A percentile compares a stretch with the other conserved stretches of the same genome.
Evolutionary conservation across 2,329 filamentous ascomycete genomes (phyloP).

Genomic region (Huntiella decipiens): DNA sequence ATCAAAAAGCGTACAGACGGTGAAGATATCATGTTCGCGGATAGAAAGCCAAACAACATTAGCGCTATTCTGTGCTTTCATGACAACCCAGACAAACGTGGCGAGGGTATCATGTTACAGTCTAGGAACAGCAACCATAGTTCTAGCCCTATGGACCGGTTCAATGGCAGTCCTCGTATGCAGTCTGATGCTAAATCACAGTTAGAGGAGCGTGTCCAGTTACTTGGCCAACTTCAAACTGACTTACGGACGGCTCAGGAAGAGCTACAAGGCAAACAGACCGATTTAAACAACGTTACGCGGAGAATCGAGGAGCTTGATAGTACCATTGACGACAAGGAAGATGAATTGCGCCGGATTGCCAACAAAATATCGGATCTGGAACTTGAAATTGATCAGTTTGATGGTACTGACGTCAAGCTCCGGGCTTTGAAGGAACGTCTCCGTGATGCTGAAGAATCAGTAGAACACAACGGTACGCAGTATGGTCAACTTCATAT

Average conservation of each 20-base stretch:
- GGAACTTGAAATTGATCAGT: conserved; percentile 42
- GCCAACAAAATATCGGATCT: conserved; percentile 24
- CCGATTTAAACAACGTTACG: conserved; percentile 28
- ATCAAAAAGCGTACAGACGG: conserved; percentile 50
- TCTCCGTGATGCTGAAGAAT: conserved; percentile 31
- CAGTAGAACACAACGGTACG: conserved; percentile 29
- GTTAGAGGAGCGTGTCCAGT: conserved; percentile 32
- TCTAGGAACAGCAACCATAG: conserved; percentile 56
- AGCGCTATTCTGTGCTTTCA: conserved; percentile 51
- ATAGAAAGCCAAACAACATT: conserved; percentile 45
- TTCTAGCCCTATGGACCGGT: conserved; percentile 27
- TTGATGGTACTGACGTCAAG: conserved; percentile 48
- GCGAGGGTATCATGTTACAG: conserved; percentile 31
- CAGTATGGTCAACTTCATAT: conserved; percentile 32
- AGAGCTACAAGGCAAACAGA: conserved; percentile 28
- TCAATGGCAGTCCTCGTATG: conserved; percentile 46
- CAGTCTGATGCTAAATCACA: conserved; percentile 55
- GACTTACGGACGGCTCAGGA: conserved; percentile 34
- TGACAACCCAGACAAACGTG: conserved; percentile 28
- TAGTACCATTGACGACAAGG: neutral
- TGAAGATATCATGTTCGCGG: conserved; percentile 46
- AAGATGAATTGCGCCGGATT: conserved; percentile 17
- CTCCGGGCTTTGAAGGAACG: conserved; percentile 39
- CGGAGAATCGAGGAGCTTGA: conserved; percentile 23
- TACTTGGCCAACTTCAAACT: conserved; percentile 31